Evolutionary conservation across 176 grass and related monocot genomes (phyloP).

Genomic region (Carex littledalei): DNA sequence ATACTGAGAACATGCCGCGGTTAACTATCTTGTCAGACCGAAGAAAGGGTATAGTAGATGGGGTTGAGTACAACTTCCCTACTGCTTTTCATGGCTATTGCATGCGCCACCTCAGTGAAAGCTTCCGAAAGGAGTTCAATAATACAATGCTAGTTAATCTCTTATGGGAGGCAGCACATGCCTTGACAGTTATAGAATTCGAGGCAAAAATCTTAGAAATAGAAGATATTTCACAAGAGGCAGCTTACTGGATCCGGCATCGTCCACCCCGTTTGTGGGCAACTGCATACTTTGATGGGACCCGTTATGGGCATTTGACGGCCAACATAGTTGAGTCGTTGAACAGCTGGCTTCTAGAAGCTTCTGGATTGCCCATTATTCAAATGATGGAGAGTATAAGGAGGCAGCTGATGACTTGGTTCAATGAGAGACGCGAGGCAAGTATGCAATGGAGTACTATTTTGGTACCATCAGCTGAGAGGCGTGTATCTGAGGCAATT

Average conservation of each 20-base stretch:
- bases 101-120: constrained; percentile 85
- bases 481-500: constrained; percentile 70
- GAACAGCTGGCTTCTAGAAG: constrained; percentile 80
- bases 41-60: constrained; percentile 81
- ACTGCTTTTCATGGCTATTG: constrained; percentile 94
- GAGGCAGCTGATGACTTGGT: constrained; percentile 93
- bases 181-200: constrained; percentile 82
- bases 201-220: constrained; percentile 89
- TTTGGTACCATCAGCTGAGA: constrained; percentile 63
- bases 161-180: constrained; percentile 90
- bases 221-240: constrained; percentile 80
- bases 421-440: constrained; percentile 80
- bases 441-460: constrained; percentile 93
- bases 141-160: constrained; percentile 65
- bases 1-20: constrained; percentile 96
- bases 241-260: constrained; percentile 80
- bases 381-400: constrained; percentile 97
- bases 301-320: constrained; percentile 74
- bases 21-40: constrained; percentile 90
- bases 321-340: constrained; percentile 68
- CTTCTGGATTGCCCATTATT: constrained; percentile 74
- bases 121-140: constrained; percentile 85
- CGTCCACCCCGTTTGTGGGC: constrained; percentile 74
- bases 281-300: constrained; percentile 91
- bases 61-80: constrained; percentile 96